A percentile compares a stretch with the other conserved stretches of the same genome.
phyloP scores from a whole-genome alignment of 202 grass and related monocot species.

The Zizania palustris region DNA sequence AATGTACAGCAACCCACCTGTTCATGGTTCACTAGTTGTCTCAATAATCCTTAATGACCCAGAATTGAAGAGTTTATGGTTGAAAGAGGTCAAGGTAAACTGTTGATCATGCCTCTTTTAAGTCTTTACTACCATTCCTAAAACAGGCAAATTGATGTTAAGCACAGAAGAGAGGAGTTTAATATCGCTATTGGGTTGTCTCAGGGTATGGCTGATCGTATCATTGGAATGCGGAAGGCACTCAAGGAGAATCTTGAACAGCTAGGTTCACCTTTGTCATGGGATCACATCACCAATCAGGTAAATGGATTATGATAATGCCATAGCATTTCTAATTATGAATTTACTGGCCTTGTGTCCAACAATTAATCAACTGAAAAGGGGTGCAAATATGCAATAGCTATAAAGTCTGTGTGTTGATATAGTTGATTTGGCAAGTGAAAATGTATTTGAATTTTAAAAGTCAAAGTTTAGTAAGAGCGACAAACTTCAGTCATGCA shows the following conservation, averaged over 20 bases:
- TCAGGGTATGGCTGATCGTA: slow-evolving; percentile 78
- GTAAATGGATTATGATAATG: slow-evolving; percentile 35
- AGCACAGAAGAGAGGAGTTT: background rate
- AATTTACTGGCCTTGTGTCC: background rate
- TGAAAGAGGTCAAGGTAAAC: slow-evolving; percentile 73
- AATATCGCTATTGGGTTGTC: slow-evolving; percentile 16
- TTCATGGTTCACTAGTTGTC: slow-evolving; percentile 72
- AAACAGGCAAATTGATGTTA: background rate
- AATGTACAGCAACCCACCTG: slow-evolving; percentile 76
- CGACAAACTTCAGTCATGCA: background rate
- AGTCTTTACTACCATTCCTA: background rate
- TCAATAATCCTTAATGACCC: slow-evolving; percentile 68
- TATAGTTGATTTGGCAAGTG: background rate
- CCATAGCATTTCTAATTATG: slow-evolving; percentile 4
- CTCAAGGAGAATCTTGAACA: slow-evolving; percentile 67
- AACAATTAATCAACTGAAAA: background rate
- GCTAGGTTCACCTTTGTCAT: slow-evolving; percentile 63
- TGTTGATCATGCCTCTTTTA: background rate
- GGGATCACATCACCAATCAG: slow-evolving; percentile 85
- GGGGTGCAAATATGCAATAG: background rate
- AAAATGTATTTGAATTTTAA: background rate
- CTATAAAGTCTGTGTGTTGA: background rate
- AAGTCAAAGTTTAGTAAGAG: background rate
- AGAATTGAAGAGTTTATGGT: slow-evolving; percentile 63
- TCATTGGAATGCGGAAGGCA: slow-evolving; percentile 68